Percentiles rank a stretch among this genome's conserved stretches.
phyloP scores from a whole-genome alignment of 2,329 filamentous ascomycete species.

The Aspergillus phoenicis region DNA sequence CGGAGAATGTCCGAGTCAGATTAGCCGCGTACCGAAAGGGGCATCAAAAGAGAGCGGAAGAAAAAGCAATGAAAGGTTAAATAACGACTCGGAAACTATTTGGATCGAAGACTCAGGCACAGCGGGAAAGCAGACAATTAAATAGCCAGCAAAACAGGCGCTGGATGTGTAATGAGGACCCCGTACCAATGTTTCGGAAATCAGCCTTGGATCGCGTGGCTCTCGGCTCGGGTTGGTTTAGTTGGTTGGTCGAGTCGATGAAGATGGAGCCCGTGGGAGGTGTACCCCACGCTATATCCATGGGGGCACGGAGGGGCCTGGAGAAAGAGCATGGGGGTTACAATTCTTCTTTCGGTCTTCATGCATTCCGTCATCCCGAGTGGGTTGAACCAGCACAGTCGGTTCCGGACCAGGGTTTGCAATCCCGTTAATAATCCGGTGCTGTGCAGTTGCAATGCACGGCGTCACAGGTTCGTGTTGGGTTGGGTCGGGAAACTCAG shows the following conservation, averaged over 20 bases:
- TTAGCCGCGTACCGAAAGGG: constrained; percentile 5
- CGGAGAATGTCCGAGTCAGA: constrained; percentile 8
- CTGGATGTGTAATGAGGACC: constrained; percentile 2
- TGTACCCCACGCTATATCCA: constrained; percentile 19
- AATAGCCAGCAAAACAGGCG: constrained; percentile 6
- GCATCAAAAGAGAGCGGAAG: not conserved
- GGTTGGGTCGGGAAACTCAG: no score
- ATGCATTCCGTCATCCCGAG: not conserved
- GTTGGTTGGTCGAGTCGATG: constrained; percentile 9
- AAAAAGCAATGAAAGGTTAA: not conserved
- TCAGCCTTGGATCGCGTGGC: constrained; percentile 11
- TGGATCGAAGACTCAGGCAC: not conserved
- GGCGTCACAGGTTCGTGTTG: no score
- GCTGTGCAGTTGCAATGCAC: no score
- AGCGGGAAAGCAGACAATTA: constrained; percentile 9
- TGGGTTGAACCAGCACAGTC: not conserved
- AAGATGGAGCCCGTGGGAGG: constrained; percentile 6
- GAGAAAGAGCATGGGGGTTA: constrained; percentile 4
- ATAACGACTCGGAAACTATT: not conserved
- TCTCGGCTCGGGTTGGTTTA: constrained; percentile 16
- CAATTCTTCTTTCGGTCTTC: not conserved
- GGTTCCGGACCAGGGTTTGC: not conserved
- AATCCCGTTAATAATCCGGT: not conserved
- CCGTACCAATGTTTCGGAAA: constrained; percentile 13
- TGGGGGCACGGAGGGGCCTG: not conserved